Evolutionary conservation across 2,329 filamentous ascomycete genomes (phyloP).

Genomic region (Talaromyces amestolkiae): DNA sequence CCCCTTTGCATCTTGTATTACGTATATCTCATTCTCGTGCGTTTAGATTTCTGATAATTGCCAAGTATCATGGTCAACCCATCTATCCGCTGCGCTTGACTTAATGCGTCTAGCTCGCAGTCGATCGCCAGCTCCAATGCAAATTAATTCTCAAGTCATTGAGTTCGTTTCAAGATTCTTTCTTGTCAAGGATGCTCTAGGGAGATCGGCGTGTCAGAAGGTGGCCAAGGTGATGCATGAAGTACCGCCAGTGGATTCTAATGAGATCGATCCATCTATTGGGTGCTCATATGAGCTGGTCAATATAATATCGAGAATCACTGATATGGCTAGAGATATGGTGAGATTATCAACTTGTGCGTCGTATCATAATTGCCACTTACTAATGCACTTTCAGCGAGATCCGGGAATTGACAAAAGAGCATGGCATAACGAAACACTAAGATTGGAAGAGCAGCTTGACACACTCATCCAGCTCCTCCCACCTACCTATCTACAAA

Average conservation of each 20-base stretch:
- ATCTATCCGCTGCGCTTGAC: slow-evolving; percentile 20
- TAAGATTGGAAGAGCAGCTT: slow-evolving; percentile 15
- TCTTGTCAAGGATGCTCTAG: slow-evolving; percentile 21
- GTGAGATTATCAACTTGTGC: neutral
- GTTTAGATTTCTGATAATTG: slow-evolving; percentile 21
- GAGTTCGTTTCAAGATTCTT: slow-evolving; percentile 20
- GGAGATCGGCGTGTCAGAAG: slow-evolving; percentile 21
- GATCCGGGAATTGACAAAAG: neutral
- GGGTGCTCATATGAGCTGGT: slow-evolving; percentile 21
- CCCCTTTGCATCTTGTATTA: too few relatives aligned
- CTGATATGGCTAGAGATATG: slow-evolving; percentile 19
- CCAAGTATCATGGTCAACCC: slow-evolving; percentile 20
- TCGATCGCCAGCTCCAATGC: neutral
- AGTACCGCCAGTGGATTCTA: slow-evolving; percentile 13
- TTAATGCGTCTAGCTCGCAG: slow-evolving; percentile 15
- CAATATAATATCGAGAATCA: slow-evolving; percentile 19
- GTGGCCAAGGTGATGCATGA: slow-evolving; percentile 20
- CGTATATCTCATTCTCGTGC: neutral
- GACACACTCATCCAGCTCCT: slow-evolving; percentile 17
- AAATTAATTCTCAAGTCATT: slow-evolving; percentile 14
- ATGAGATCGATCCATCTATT: slow-evolving; percentile 20
- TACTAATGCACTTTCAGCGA: slow-evolving; percentile 8
- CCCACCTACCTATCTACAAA: slow-evolving; percentile 1
- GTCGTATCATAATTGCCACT: neutral
- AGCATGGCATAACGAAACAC: neutral